Percentiles rank a stretch among this genome's conserved stretches.
Conservation (phyloP, 2,329 filamentous ascomycete species). For the Paraconiothyrium sp. region DNA sequence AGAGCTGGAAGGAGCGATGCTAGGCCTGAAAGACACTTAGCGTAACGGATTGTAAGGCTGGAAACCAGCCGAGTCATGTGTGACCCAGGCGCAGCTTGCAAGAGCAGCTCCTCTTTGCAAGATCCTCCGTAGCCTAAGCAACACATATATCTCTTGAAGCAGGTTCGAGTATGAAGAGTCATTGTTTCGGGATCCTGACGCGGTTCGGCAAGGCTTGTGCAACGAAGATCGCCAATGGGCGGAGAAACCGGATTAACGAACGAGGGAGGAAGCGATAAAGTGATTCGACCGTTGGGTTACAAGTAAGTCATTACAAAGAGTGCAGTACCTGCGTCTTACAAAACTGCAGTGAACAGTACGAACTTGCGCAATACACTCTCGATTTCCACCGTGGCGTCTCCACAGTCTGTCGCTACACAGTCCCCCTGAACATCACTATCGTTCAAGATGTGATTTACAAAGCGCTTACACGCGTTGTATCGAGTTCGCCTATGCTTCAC, state of each 20-base stretch:
- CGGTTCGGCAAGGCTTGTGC: too few relatives aligned
- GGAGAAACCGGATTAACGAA: not conserved
- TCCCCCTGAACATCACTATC: not conserved
- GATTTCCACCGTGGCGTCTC: not conserved
- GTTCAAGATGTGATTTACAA: not conserved
- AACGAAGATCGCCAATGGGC: not conserved
- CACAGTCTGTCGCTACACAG: not conserved
- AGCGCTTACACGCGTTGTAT: not conserved
- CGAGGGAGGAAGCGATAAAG: not conserved
- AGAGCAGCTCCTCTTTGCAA: too few relatives aligned
- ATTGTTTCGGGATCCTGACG: too few relatives aligned
- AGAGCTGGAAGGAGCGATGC: not conserved
- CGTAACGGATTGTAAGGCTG: not conserved
- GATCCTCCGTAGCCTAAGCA: too few relatives aligned
- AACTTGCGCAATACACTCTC: constrained; percentile 7
- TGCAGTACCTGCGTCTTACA: not conserved
- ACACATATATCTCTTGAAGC: not conserved
- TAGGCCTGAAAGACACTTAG: not conserved
- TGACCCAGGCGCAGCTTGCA: too few relatives aligned
- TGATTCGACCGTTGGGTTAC: not conserved
- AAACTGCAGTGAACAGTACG: not conserved
- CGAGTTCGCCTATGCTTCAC: not conserved
- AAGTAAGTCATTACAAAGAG: not conserved
- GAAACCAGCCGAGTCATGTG: not conserved
- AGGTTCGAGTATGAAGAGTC: too few relatives aligned